Evolutionary conservation across 225 moss, liverwort and hornwort genomes (phyloP).

Genomic region (Polytrichum commune): DNA sequence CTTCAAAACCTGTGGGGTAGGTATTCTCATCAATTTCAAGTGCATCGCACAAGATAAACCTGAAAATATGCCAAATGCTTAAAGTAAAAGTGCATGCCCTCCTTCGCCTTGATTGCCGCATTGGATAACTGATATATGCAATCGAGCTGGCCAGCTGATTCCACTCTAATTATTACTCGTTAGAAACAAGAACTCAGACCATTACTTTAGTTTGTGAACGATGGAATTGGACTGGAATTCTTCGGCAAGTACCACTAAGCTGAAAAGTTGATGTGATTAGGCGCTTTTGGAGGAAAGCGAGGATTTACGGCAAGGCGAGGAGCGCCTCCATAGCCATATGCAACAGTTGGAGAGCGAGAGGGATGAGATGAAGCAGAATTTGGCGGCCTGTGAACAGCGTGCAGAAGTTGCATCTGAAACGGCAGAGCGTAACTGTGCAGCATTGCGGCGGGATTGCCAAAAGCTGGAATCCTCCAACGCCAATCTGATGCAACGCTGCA

Average conservation of each 20-base stretch:
- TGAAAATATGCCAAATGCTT: not conserved
- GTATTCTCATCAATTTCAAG: not conserved
- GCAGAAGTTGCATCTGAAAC: slow-evolving; percentile 61
- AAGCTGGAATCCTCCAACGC: slow-evolving; percentile 79
- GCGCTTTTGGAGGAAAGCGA: slow-evolving; percentile 77
- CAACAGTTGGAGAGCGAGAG: slow-evolving; percentile 66
- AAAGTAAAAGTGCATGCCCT: too few relatives aligned
- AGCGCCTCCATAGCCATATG: slow-evolving; percentile 52
- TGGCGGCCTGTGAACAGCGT: slow-evolving; percentile 54
- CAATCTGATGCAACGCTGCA: slow-evolving; percentile 76
- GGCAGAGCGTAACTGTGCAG: slow-evolving; percentile 58
- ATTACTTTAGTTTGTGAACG: not conserved
- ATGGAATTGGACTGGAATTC: not conserved
- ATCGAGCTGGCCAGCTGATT: too few relatives aligned
- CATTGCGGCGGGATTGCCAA: slow-evolving; percentile 68
- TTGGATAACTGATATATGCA: too few relatives aligned
- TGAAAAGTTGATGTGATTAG: slow-evolving; percentile 19
- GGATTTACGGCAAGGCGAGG: slow-evolving; percentile 60
- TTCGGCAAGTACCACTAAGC: too few relatives aligned
- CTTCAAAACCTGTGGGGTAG: too few relatives aligned
- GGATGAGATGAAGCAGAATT: slow-evolving; percentile 55
- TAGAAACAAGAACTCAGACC: not conserved
- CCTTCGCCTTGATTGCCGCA: too few relatives aligned
- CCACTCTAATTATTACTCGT: too few relatives aligned
- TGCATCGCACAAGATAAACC: not conserved